Evolutionary conservation across 2,329 filamentous ascomycete species (phyloP), one percentile per base, ranked within the genome.

Genomic region (Fusarium sp.): DNA sequence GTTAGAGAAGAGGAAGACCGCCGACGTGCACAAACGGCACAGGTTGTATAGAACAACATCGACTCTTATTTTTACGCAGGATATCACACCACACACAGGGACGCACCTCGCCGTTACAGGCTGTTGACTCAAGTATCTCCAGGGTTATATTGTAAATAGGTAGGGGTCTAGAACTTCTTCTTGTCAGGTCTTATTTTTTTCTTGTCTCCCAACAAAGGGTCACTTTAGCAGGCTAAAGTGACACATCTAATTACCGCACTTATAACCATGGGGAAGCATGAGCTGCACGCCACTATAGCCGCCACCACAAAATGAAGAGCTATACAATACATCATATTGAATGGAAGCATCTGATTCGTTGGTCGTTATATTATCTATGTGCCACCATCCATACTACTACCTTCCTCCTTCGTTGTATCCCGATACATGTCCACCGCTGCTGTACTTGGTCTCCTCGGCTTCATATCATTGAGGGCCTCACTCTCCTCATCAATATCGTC

Each of bases 401-500:
- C 63, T 59, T 79, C 77, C 38, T 68, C 74, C 36, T 63, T 69
- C n/a, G 56, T 66, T 28, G 77, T 75, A 39, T 78, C 75, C 54
- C 80, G 87, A 79, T 90, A 90, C 47, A 90, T 81, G 11, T 77
- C 75, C 20, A 81, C 84, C 52, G 84, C 86, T 54, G 89, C 85
- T 38, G 89, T 80, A 72, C 91, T 92, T 66, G 86, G 85, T 66
- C 90, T 85, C 75, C 88, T 82, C 7, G 89, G 87, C 33, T 86
- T 84, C 55, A 83, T 81, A 56, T 89, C 87, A 42, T 76, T 78
- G 28, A 92, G 82, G 26, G 88, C 86, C 79, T 91, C 89, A 69
- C 87, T 90, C 66, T 87, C 87, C 66, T 88, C 86, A 39, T 87
- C 87, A 52, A 87, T 83, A 6, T 78, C 75, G 36, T 87, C 80